Percentiles rank a stretch among this genome's conserved stretches.
Evolutionary conservation across 768 basidiomycete genomes (phyloP).

Genomic region (Leccinum olivaceopallidum): DNA sequence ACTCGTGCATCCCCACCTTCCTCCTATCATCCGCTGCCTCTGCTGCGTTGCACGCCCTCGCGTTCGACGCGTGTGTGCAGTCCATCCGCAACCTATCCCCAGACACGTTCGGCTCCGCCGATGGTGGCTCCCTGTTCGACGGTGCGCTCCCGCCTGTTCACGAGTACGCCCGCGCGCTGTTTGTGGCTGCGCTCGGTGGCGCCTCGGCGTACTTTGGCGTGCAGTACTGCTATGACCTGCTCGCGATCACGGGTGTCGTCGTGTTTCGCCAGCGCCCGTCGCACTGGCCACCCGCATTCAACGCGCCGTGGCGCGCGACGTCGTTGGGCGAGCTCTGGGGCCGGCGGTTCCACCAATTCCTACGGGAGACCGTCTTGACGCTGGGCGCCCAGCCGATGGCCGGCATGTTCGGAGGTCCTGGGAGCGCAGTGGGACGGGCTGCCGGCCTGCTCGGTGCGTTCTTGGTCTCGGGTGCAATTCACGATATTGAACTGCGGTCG

Average conservation of each 20-base stretch:
- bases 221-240: constrained; percentile 40
- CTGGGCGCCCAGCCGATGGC: constrained; percentile 48
- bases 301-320: constrained; percentile 54
- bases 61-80: constrained; percentile 20
- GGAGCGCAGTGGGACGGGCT: constrained; percentile 20
- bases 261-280: constrained; percentile 47
- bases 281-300: constrained; percentile 65
- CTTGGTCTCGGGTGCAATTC: constrained; percentile 56
- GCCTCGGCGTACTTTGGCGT: constrained; percentile 47
- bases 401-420: constrained; percentile 41
- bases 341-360: constrained; percentile 64
- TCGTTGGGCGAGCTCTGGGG: constrained; percentile 67
- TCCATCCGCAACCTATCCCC: constrained; percentile 36
- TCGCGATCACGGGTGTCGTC: constrained; percentile 44
- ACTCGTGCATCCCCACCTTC: constrained; percentile 15
- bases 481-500: constrained; percentile 55
- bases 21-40: constrained; percentile 2
- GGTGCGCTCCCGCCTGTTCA: constrained; percentile 32
- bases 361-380: constrained; percentile 55
- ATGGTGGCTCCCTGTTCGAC: constrained; percentile 38
- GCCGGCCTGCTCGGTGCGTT: constrained; percentile 60
- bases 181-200: constrained; percentile 44
- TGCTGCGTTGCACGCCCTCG: constrained; percentile 10
- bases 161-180: constrained; percentile 39
- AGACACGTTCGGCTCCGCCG: constrained; percentile 35